phyloP scores from a whole-genome alignment of 2,329 filamentous ascomycete species.

The Alternaria burnsii region DNA sequence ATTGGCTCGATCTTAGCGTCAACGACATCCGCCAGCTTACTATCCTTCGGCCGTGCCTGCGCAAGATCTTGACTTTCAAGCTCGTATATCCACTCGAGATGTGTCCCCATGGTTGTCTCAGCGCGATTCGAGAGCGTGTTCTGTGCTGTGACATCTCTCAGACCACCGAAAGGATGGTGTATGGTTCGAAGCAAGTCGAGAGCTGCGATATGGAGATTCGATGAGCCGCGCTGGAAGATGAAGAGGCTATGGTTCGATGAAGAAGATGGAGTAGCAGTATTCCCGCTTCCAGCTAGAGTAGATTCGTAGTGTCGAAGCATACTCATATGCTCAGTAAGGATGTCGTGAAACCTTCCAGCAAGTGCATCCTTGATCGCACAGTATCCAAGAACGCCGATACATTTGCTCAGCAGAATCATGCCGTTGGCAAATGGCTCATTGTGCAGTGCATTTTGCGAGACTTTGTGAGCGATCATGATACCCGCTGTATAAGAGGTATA shows the following conservation, averaged over 20 bases:
- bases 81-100: constrained; percentile 18
- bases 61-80: constrained; percentile 1
- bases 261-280: background rate
- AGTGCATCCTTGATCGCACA: constrained; percentile 18
- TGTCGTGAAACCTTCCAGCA: constrained; percentile 9
- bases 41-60: background rate
- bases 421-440: constrained; percentile 3
- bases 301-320: constrained; percentile 7
- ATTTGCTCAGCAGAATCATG: constrained; percentile 17
- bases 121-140: constrained; percentile 13
- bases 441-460: constrained; percentile 22
- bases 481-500: constrained; percentile 27
- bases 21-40: background rate
- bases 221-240: constrained; percentile 12
- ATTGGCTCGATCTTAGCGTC: background rate
- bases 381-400: constrained; percentile 12
- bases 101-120: constrained; percentile 13
- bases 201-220: constrained; percentile 19
- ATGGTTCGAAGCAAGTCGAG: constrained; percentile 22
- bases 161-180: constrained; percentile 21
- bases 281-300: background rate
- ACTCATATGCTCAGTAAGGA: constrained; percentile 13
- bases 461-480: constrained; percentile 25
- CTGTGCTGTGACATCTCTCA: constrained; percentile 1
- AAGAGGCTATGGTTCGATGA: constrained; percentile 20